Evolutionary conservation across 2,329 filamentous ascomycete genomes (phyloP).

Genomic region (Trichoderma polysporum): DNA sequence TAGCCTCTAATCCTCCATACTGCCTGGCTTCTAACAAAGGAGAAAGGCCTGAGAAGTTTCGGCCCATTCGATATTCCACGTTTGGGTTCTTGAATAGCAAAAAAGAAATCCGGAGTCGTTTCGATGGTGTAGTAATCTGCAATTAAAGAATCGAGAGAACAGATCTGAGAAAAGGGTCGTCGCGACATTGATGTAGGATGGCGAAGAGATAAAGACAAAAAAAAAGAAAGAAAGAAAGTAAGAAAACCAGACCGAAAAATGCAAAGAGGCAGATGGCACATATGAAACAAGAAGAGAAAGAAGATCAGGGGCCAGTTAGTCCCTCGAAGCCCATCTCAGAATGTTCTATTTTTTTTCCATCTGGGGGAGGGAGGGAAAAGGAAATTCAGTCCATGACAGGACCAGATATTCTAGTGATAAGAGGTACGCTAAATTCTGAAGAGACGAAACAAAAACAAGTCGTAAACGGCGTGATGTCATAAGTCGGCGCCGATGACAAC

Average conservation of each 20-base stretch:
- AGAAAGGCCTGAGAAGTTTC: background rate
- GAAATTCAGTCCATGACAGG: background rate
- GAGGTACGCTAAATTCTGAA: conserved; percentile 18
- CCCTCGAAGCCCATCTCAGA: background rate
- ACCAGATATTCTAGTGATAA: conserved; percentile 1
- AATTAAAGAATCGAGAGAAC: background rate
- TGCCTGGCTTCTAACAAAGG: background rate
- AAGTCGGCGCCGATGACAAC: conserved; percentile 27
- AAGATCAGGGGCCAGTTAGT: background rate
- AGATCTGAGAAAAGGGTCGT: conserved; percentile 1
- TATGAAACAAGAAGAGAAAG: background rate
- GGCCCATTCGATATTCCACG: background rate
- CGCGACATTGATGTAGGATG: conserved; percentile 7
- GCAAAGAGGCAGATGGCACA: conserved; percentile 6
- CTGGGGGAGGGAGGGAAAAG: background rate
- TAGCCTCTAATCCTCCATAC: background rate
- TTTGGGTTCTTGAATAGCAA: background rate
- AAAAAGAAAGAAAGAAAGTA: background rate
- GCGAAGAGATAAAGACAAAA: background rate
- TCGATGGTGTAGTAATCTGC: background rate
- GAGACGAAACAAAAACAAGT: conserved; percentile 25
- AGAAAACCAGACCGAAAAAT: background rate
- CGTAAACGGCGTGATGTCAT: conserved; percentile 39
- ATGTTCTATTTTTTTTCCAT: background rate
- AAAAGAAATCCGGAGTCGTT: background rate